A percentile compares a stretch with the other conserved stretches of the same genome.
Evolutionary conservation across 257 asterid species (phyloP).

Genomic region (Solanum corneliomulleri): DNA sequence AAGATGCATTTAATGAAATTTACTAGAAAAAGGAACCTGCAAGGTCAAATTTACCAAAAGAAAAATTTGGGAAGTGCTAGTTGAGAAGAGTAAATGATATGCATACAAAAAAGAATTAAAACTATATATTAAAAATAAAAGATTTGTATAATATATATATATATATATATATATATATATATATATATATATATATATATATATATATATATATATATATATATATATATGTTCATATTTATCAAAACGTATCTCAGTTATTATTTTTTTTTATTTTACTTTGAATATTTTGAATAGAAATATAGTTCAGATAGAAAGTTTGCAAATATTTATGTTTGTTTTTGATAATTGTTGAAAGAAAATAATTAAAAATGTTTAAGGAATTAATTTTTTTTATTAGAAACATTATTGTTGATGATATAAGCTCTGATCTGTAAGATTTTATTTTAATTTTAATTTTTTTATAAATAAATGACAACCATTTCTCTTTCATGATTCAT

Average conservation of each 20-base stretch:
- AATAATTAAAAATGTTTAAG: neutral
- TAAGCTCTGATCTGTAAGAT: neutral
- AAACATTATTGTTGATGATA: slow-evolving; percentile 27
- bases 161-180: no score
- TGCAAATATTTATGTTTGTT: neutral
- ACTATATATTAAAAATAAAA: slow-evolving; percentile 18
- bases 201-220: no score
- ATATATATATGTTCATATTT: neutral
- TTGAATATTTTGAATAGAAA: no score
- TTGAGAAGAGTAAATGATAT: slow-evolving; percentile 31
- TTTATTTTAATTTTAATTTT: neutral
- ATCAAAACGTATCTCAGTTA: neutral
- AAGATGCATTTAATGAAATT: neutral
- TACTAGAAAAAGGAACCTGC: slow-evolving; percentile 31
- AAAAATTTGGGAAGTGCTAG: neutral
- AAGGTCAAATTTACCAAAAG: slow-evolving; percentile 40
- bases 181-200: no score
- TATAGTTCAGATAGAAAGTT: neutral
- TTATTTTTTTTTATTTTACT: accelerated
- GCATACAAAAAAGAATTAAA: slow-evolving; percentile 26
- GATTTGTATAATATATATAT: no score
- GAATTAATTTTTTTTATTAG: slow-evolving; percentile 12
- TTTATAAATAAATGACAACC: neutral
- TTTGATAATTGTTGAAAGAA: neutral
- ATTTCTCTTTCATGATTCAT: neutral